Percentiles rank a stretch among this genome's conserved stretches.
Evolutionary conservation across 495 filamentous ascomycete species (phyloP).

Genomic region (Aspergillus avenaceus): DNA sequence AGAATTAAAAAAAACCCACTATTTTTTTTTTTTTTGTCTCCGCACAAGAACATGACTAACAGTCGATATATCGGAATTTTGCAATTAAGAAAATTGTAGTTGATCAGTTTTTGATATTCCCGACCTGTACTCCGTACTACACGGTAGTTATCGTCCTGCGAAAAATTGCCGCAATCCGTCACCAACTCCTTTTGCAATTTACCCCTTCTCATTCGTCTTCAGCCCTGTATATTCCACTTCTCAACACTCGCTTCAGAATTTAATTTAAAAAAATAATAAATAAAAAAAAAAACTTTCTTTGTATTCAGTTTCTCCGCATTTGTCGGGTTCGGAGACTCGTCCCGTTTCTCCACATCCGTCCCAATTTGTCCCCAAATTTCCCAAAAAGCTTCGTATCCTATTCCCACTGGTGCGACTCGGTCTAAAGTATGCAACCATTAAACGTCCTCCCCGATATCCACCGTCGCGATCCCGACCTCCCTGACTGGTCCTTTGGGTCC

Average conservation of each 20-base stretch:
- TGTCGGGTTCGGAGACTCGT: constrained; percentile 17
- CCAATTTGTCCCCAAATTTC: constrained; percentile 21
- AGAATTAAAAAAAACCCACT: not conserved
- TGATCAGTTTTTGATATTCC: not conserved
- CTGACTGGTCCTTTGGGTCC: constrained; percentile 27
- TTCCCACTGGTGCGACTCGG: constrained; percentile 21
- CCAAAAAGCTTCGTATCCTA: constrained; percentile 32
- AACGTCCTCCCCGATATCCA: constrained; percentile 27
- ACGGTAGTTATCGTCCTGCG: constrained; percentile 20
- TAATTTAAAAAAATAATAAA: too few relatives aligned
- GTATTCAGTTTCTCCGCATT: constrained; percentile 17
- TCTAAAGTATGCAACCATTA: constrained; percentile 38
- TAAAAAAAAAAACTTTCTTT: too few relatives aligned
- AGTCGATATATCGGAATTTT: not conserved
- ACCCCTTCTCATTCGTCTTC: constrained; percentile 6
- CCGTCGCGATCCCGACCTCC: constrained; percentile 24
- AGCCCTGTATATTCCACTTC: not conserved
- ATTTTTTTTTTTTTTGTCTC: too few relatives aligned
- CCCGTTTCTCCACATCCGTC: constrained; percentile 17
- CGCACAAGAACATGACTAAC: not conserved
- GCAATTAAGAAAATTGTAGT: not conserved
- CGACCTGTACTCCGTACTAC: constrained; percentile 13
- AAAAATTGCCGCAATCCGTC: constrained; percentile 18
- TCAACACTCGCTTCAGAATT: constrained; percentile 1
- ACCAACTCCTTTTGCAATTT: not conserved